Conservation (phyloP, 306 rosid genomes). For the Ormosia emarginata region DNA sequence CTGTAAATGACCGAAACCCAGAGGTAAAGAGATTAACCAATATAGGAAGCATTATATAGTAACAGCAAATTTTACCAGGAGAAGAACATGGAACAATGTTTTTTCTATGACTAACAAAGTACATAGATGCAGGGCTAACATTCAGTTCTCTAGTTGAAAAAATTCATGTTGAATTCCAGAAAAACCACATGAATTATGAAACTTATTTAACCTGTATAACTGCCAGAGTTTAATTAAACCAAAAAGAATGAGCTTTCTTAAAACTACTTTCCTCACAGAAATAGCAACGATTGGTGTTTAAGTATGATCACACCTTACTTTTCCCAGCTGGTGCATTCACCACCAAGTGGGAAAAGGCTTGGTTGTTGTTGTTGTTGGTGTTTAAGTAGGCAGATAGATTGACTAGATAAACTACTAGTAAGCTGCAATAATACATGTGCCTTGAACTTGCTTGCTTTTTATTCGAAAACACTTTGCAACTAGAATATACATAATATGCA, state of each 20-base stretch:
- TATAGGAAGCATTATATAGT: constrained; percentile 11
- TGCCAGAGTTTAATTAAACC: constrained; percentile 2
- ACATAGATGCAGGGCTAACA: neutral
- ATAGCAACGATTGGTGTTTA: constrained; percentile 1
- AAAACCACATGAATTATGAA: neutral
- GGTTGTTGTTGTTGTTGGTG: too few species aligned
- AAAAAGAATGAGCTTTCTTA: neutral
- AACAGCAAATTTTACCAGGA: neutral
- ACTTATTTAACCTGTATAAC: neutral
- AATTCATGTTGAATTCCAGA: neutral
- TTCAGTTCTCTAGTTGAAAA: neutral
- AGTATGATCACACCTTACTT: too few species aligned
- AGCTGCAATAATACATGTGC: neutral
- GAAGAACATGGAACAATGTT: neutral
- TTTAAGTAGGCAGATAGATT: neutral
- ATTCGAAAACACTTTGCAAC: neutral
- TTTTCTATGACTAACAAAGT: constrained; percentile 11
- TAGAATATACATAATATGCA: constrained; percentile 6
- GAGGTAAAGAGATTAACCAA: constrained; percentile 18
- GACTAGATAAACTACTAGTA: constrained; percentile 1
- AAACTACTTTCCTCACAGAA: neutral
- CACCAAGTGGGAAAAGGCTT: too few species aligned
- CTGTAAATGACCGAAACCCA: constrained; percentile 45
- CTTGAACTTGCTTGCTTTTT: neutral
- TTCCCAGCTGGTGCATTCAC: too few species aligned